Evolutionary conservation across 106 monocot genomes (phyloP), one percentile per base, ranked within the genome.

Genomic region (Phalaenopsis equestris): DNA sequence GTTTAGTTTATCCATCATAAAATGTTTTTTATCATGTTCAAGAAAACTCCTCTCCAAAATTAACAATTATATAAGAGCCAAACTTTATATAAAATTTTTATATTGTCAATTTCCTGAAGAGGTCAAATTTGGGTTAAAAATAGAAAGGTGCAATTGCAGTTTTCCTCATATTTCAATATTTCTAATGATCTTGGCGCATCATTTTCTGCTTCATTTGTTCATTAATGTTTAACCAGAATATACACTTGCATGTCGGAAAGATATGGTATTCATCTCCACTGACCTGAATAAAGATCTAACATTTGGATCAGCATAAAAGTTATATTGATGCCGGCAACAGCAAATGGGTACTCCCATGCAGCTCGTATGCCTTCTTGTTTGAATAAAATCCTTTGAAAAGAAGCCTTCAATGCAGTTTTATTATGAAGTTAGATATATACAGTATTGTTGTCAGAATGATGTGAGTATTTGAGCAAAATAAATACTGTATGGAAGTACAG

Each of bases 271-370:
- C 57, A 77, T 75, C 41, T 5, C 36, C 10, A 77, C 70, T 78
- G 24, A 93, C 93, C 89, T 89, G 93, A 89, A 48, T 91, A 80
- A 45, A 93, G 73, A 80, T 93, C 93, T 78, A 93, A 80, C 93
- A 93, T 89, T 77, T 91, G 90, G 64, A 91, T 91, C 41, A 93
- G 68, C 93, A 93, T 93, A 80, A 91, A 93, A 23, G 91, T 84
- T 73, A 93, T 67, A 87, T 91, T 93, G 56, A 93, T 87, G 45
- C 93, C 93, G 2, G 93, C 93, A 77, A 89, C 93, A 65, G 93
- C 93, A 79, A 93, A 93, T 49, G 93, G 93, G 64, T 93, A 93
- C 79, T 93, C 93, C 93, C 93, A 93, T 79, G 80, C 79, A 76
- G 90, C 86, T 78, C 93, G 74, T 70, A 76, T 77, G 0, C 93